phyloP scores from a whole-genome alignment of 2,329 filamentous ascomycete genomes.

The Pseudogymnoascus sp. region DNA sequence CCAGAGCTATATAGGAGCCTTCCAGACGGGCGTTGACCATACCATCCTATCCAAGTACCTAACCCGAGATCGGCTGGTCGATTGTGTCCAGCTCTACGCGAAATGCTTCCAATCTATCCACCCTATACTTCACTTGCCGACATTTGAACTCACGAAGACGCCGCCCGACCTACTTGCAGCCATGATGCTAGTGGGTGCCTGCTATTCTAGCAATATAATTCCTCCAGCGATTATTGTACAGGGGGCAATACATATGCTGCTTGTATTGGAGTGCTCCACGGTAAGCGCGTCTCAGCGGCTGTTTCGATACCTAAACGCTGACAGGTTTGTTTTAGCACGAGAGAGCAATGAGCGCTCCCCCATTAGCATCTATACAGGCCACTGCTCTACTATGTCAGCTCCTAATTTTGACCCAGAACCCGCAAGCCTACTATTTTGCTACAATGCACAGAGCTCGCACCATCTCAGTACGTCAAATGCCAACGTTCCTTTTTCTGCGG shows the following conservation, averaged over 20 bases:
- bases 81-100: neutral
- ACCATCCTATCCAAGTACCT: neutral
- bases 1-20: neutral
- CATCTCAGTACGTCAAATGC: neutral
- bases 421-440: neutral
- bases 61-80: neutral
- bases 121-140: neutral
- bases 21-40: neutral
- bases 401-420: neutral
- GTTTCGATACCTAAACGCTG: neutral
- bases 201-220: neutral
- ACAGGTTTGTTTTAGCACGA: neutral
- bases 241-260: neutral
- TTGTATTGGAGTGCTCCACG: neutral
- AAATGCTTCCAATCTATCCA: neutral
- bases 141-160: neutral
- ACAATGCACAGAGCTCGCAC: neutral
- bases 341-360: neutral
- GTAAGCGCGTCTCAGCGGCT: neutral
- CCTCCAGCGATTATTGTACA: neutral
- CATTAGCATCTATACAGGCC: neutral
- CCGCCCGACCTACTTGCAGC: neutral
- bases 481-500: neutral
- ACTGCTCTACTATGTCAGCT: neutral
- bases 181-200: neutral